Base-by-base conservation (phyloP, 768 basidiomycete genomes). In the Boletellus ananas region DNA sequence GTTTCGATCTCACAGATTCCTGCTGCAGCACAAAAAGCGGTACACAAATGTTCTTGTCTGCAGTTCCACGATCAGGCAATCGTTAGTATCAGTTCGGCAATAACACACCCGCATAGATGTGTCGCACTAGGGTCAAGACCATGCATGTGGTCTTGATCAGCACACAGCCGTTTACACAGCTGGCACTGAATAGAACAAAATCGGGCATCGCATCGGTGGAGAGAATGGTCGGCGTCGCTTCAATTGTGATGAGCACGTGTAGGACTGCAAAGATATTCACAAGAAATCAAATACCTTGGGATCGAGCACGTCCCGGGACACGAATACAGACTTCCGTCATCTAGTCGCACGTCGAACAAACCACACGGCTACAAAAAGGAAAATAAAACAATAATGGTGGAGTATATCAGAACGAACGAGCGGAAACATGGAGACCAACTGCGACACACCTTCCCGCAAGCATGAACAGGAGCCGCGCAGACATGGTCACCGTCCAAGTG, bases 1-100 rank as follows among this genome's bases (percentile, higher is more conserved):
- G 76, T 80, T 45, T 83, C 75, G 13, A 84, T 83, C 40, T 81
- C 71, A 48, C 83, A 85, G 17, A 76, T 78, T 3, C 84, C 83
- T 1, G 59, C 56, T 0, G 73, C 67, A 16, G 65, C 54, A 50
- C 83, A 85, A 3, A 67, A 34, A 0, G 69, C 60, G 12, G 57
- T 43, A 52, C 82, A 84, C 16, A 70, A 47, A 57, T 84, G 82
- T 17, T 71, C 67, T 68, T 84, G 75, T 2, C 82, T 84, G 40
- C n/a, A 18, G 1, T 36, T 44, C 20, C 10, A 5, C 8, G 1
- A 21, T 59, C 7, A 55, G 43, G 5, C 3, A 25, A 12, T 25
- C 6, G 11, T 29, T 14, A 14, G 6, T 11, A 17, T 27, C 23
- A 6, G 12, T 4, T 46, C 17, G 12, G 4, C 13, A 20, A 17